Percentiles rank a stretch among this genome's conserved stretches.
These are phyloP conservation scores for Penicillium cataractarum DNA, from an alignment of 495 filamentous ascomycete genomes.

Conservation along the genomic window DNA sequence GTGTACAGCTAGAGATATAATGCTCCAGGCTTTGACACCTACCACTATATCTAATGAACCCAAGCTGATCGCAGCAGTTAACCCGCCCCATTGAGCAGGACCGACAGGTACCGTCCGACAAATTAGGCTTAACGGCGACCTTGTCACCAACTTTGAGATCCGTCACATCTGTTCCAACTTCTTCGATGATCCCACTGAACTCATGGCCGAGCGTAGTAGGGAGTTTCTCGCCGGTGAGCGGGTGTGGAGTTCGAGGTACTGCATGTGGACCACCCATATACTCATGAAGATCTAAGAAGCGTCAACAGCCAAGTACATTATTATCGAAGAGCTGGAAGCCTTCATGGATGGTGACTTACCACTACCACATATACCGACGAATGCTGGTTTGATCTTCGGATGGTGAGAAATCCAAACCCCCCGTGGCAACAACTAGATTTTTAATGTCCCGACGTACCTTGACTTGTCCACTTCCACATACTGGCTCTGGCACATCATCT, in stretches of 20 bases:
- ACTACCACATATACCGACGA: constrained; percentile 42
- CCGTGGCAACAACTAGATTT: background rate
- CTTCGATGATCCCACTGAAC: constrained; percentile 61
- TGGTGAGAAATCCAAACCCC: background rate
- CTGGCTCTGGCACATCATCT: constrained; percentile 44
- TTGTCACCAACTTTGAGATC: constrained; percentile 55
- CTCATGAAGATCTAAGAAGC: constrained; percentile 58
- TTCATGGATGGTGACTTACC: constrained; percentile 20
- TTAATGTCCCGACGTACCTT: constrained; percentile 32
- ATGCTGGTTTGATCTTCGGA: constrained; percentile 38
- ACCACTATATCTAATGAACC: constrained; percentile 64
- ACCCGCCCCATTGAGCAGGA: constrained; percentile 53
- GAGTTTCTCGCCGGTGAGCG: constrained; percentile 57
- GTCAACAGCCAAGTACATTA: background rate
- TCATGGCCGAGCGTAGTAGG: constrained; percentile 67
- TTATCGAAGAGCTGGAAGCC: background rate
- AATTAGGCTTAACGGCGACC: constrained; percentile 62
- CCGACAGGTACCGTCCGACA: constrained; percentile 59
- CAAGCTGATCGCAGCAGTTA: constrained; percentile 61
- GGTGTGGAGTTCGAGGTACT: constrained; percentile 60
- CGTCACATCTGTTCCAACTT: constrained; percentile 57
- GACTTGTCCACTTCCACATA: constrained; percentile 42
- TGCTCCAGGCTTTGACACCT: constrained; percentile 5
- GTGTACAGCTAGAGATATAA: no score
- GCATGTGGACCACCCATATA: constrained; percentile 58